phyloP scores from a whole-genome alignment of 1,284 basidiomycete species.

The Pseudozyma sp. region DNA sequence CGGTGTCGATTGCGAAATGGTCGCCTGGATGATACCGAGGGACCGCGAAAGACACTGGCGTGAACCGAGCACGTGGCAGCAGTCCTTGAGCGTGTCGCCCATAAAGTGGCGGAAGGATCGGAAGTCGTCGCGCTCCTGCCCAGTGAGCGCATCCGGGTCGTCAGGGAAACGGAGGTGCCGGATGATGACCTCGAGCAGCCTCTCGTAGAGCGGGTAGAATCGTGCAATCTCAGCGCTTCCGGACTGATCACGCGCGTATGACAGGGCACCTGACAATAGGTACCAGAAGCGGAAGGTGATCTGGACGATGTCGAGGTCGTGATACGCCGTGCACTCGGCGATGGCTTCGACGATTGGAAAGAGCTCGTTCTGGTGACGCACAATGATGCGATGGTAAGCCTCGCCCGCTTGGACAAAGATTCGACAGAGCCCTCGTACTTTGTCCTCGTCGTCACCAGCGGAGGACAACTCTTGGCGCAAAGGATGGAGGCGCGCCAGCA shows the following conservation, averaged over 20 bases:
- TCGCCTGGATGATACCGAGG: slow-evolving; percentile 82
- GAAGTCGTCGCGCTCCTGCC: slow-evolving; percentile 93
- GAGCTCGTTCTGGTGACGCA: slow-evolving; percentile 88
- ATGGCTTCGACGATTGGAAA: slow-evolving; percentile 94
- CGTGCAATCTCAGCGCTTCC: slow-evolving; percentile 63
- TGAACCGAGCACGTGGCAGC: slow-evolving; percentile 91
- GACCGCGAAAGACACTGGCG: slow-evolving; percentile 84
- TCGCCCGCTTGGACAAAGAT: slow-evolving; percentile 96
- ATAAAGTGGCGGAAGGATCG: slow-evolving; percentile 95
- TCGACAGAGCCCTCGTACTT: slow-evolving; percentile 87
- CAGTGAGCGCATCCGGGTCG: slow-evolving; percentile 76
- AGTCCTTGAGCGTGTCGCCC: slow-evolving; percentile 99
- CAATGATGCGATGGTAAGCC: slow-evolving; percentile 88
- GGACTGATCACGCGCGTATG: slow-evolving; percentile 72
- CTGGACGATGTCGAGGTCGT: slow-evolving; percentile 93
- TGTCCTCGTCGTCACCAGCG: slow-evolving; percentile 78
- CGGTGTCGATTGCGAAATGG: slow-evolving; percentile 73
- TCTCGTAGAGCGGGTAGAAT: slow-evolving; percentile 83
- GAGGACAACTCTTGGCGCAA: slow-evolving; percentile 50
- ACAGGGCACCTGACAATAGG: slow-evolving; percentile 66
- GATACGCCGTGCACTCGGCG: slow-evolving; percentile 90
- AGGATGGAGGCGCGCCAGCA: slow-evolving; percentile 75
- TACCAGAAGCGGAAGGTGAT: slow-evolving; percentile 99
- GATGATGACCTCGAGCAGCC: slow-evolving; percentile 88
- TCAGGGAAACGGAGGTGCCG: slow-evolving; percentile 90